Conservation (phyloP, 495 filamentous ascomycete genomes). For the Penicillium nucicola region DNA sequence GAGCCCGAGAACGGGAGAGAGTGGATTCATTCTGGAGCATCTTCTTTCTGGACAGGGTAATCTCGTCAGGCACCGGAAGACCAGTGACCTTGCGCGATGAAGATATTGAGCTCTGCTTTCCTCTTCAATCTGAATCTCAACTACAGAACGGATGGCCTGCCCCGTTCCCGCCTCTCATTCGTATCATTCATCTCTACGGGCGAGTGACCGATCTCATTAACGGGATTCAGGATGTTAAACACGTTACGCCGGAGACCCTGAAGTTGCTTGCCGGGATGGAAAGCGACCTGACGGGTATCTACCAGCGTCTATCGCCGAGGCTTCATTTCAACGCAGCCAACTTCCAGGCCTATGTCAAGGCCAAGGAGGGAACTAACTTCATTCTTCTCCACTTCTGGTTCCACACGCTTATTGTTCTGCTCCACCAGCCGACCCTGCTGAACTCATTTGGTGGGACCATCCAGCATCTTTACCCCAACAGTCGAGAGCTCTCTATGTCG, state of each 20-base stretch:
- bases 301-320: slow-evolving; percentile 65
- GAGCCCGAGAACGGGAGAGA: slow-evolving; percentile 64
- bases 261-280: slow-evolving; percentile 69
- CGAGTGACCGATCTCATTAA: slow-evolving; percentile 80
- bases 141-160: slow-evolving; percentile 63
- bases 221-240: slow-evolving; percentile 70
- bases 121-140: slow-evolving; percentile 57
- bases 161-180: slow-evolving; percentile 73
- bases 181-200: slow-evolving; percentile 81
- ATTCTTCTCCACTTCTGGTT: slow-evolving; percentile 91
- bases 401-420: slow-evolving; percentile 77
- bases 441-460: slow-evolving; percentile 70
- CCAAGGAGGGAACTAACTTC: slow-evolving; percentile 76
- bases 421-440: slow-evolving; percentile 78
- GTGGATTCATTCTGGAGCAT: slow-evolving; percentile 85
- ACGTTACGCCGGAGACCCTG: slow-evolving; percentile 69
- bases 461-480: slow-evolving; percentile 69
- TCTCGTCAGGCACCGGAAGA: slow-evolving; percentile 78
- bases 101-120: slow-evolving; percentile 76
- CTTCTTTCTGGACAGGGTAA: slow-evolving; percentile 80
- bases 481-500: slow-evolving; percentile 77
- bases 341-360: slow-evolving; percentile 72
- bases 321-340: slow-evolving; percentile 78
- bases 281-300: slow-evolving; percentile 72
- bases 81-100: slow-evolving; percentile 76